Conservation (phyloP, 352 stramenopile species). For the Thalassiosira mediterranea region DNA sequence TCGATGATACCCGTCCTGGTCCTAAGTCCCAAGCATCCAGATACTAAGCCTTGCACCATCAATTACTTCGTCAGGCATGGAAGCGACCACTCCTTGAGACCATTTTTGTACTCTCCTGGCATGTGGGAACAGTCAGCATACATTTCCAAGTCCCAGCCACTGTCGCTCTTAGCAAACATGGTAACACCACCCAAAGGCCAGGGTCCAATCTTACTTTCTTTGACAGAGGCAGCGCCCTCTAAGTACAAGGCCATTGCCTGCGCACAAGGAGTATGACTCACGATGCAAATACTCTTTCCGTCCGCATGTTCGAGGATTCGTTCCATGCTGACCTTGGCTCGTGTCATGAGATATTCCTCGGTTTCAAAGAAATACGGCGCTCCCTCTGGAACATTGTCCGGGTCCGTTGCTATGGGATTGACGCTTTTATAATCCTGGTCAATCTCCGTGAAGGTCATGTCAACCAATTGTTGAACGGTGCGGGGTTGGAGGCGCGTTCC, state of each 20-base stretch:
- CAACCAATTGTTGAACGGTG: slow-evolving; percentile 32
- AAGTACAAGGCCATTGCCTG: slow-evolving; percentile 63
- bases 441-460: slow-evolving; percentile 55
- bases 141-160: slow-evolving; percentile 62
- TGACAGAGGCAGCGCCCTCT: slow-evolving; percentile 42
- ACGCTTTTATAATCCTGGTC: slow-evolving; percentile 55
- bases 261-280: slow-evolving; percentile 69
- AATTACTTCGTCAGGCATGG: slow-evolving; percentile 40
- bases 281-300: slow-evolving; percentile 61
- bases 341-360: slow-evolving; percentile 60
- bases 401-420: slow-evolving; percentile 47
- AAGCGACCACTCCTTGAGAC: slow-evolving; percentile 65
- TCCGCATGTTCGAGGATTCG: slow-evolving; percentile 48
- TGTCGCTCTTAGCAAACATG: slow-evolving; percentile 50
- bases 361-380: slow-evolving; percentile 59
- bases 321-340: slow-evolving; percentile 53
- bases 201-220: slow-evolving; percentile 51
- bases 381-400: slow-evolving; percentile 21
- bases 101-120: slow-evolving; percentile 62
- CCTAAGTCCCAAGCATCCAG: no score
- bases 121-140: slow-evolving; percentile 69
- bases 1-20: no score
- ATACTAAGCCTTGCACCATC: not conserved
- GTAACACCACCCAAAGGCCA: slow-evolving; percentile 71
- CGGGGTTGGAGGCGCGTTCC: slow-evolving; percentile 51